phyloP scores from a whole-genome alignment of 1,284 basidiomycete genomes.

The Somion occarium region DNA sequence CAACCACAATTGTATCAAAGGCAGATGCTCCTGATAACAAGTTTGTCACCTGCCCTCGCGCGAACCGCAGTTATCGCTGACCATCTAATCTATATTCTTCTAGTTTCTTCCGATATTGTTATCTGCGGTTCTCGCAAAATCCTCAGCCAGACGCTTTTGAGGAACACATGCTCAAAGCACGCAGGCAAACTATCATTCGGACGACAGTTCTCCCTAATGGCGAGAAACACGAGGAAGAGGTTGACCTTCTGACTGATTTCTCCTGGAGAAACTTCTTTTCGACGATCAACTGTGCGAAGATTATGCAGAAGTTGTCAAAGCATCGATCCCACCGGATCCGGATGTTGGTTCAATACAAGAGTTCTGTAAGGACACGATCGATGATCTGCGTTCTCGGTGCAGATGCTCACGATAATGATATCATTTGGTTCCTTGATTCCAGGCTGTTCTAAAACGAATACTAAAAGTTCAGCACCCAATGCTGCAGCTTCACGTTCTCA shows the following conservation, averaged over 20 bases:
- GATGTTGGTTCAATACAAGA: slow-evolving; percentile 98
- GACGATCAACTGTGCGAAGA: slow-evolving; percentile 96
- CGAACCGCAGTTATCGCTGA: slow-evolving; percentile 9
- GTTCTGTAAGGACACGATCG: slow-evolving; percentile 60
- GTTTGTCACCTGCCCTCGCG: slow-evolving; percentile 38
- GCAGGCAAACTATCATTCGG: slow-evolving; percentile 53
- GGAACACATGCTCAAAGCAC: slow-evolving; percentile 54
- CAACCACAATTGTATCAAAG: slow-evolving; percentile 77
- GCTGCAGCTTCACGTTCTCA: slow-evolving; percentile 94
- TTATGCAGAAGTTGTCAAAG: slow-evolving; percentile 98
- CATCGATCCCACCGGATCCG: slow-evolving; percentile 91
- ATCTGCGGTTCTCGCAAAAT: slow-evolving; percentile 65
- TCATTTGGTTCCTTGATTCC: slow-evolving; percentile 1
- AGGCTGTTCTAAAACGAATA: slow-evolving; percentile 95
- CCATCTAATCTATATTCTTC: neutral
- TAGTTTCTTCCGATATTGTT: slow-evolving; percentile 96
- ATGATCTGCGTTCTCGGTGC: slow-evolving; percentile 1
- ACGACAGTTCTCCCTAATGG: slow-evolving; percentile 60
- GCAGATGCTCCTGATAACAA: slow-evolving; percentile 88
- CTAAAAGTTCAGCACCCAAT: slow-evolving; percentile 92
- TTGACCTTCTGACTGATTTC: slow-evolving; percentile 90
- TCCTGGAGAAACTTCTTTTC: slow-evolving; percentile 99
- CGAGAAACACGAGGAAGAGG: slow-evolving; percentile 73
- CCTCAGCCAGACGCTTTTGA: slow-evolving; percentile 48
- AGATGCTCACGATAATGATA: neutral